These are phyloP conservation scores for Epichloe baconii DNA, from an alignment of 2,329 filamentous ascomycete species.

Conservation along the genomic window DNA sequence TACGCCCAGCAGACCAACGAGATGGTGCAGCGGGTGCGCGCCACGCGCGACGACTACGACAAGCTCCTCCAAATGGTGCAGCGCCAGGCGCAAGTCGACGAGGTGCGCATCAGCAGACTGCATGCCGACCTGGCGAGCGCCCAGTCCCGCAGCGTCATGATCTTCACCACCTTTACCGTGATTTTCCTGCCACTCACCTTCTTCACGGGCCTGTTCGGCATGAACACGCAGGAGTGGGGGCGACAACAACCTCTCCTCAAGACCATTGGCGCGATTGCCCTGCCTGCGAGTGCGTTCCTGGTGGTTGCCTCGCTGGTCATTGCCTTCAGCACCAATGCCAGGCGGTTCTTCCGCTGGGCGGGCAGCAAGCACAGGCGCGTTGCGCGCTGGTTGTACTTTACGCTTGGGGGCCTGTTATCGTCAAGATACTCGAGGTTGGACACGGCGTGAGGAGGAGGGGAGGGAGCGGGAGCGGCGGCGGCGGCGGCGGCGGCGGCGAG, in stretches of 20 bases:
- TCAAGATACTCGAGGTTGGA: constrained; percentile 1
- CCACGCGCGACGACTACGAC: constrained; percentile 48
- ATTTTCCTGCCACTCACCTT: constrained; percentile 52
- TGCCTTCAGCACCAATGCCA: constrained; percentile 40
- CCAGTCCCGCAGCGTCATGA: constrained; percentile 51
- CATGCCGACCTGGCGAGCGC: constrained; percentile 50
- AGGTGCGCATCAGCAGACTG: constrained; percentile 47
- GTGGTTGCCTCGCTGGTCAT: constrained; percentile 37
- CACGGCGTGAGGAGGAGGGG: constrained; percentile 10
- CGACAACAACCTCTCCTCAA: constrained; percentile 29
- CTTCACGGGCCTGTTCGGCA: constrained; percentile 52
- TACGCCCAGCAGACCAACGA: constrained; percentile 40
- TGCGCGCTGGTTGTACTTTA: constrained; percentile 12
- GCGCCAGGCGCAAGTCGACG: constrained; percentile 52
- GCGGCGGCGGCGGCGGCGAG: constrained; percentile 2
- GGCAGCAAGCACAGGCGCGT: constrained; percentile 6
- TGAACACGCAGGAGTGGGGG: constrained; percentile 52
- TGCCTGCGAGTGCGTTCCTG: constrained; percentile 34
- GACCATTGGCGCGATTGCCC: constrained; percentile 34
- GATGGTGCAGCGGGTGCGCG: constrained; percentile 45
- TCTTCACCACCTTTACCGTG: constrained; percentile 51
- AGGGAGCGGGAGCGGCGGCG: constrained; percentile 1
- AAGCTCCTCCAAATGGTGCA: constrained; percentile 55
- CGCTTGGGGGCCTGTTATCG: constrained; percentile 12
- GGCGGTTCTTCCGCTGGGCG: constrained; percentile 17